phyloP scores from a whole-genome alignment of 1,284 basidiomycete species.

The Fistulina hepatica region DNA sequence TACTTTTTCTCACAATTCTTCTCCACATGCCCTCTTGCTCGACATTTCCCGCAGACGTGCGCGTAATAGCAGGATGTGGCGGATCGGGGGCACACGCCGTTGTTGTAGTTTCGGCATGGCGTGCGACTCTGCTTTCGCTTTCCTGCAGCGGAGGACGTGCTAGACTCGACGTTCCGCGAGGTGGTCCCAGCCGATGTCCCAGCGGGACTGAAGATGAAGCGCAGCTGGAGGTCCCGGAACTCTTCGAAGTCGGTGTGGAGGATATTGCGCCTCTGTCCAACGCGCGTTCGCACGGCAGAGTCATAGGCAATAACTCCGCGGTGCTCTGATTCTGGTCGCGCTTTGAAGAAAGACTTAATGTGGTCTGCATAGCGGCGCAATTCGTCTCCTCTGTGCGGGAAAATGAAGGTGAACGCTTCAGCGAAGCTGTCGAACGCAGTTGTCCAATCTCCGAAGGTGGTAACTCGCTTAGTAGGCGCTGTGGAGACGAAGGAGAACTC shows the following conservation, averaged over 20 bases:
- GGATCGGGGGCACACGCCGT: slow-evolving; percentile 11
- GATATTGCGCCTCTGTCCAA: slow-evolving; percentile 7
- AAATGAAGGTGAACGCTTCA: slow-evolving; percentile 7
- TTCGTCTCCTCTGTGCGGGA: slow-evolving; percentile 9
- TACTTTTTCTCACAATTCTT: too few relatives aligned
- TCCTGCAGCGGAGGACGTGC: too few relatives aligned
- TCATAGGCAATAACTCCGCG: slow-evolving; percentile 12
- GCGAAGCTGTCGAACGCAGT: slow-evolving; percentile 5
- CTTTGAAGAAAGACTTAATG: slow-evolving; percentile 8
- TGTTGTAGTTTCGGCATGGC: slow-evolving; percentile 14
- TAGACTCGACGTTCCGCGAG: too few relatives aligned
- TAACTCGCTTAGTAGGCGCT: slow-evolving; percentile 6
- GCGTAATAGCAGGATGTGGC: slow-evolving; percentile 8
- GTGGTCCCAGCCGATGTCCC: too few relatives aligned
- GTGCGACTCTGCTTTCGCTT: too few relatives aligned
- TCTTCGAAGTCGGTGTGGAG: slow-evolving; percentile 7
- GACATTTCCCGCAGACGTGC: slow-evolving; percentile 14
- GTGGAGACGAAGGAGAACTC: slow-evolving; percentile 7
- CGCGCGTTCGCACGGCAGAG: slow-evolving; percentile 8
- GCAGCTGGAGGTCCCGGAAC: slow-evolving; percentile 8
- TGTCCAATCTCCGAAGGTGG: slow-evolving; percentile 8
- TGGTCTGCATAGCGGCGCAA: slow-evolving; percentile 5
- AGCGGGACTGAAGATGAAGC: too few relatives aligned
- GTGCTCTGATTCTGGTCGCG: slow-evolving; percentile 12
- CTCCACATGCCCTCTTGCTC: slow-evolving; percentile 1